phyloP scores from a whole-genome alignment of 805 yeast species.

The Brettanomyces naardenensis region DNA sequence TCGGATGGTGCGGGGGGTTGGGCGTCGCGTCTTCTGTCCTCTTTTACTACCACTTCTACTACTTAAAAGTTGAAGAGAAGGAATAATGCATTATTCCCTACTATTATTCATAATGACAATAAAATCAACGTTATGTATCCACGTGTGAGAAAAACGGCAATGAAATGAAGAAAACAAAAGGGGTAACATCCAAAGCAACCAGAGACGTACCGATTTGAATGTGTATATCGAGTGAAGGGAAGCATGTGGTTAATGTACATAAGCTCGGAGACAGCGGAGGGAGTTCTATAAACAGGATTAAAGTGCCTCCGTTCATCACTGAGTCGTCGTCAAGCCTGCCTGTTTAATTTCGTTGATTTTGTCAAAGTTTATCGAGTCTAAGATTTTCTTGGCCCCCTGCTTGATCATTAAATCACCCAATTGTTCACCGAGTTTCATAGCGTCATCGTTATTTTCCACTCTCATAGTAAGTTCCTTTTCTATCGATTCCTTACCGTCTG shows the following conservation, averaged over 20 bases:
- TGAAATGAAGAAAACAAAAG: too few relatives aligned
- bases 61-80: neutral
- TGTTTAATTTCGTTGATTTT: slow-evolving; percentile 41
- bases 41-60: slow-evolving; percentile 12
- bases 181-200: too few relatives aligned
- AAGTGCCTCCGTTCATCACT: neutral
- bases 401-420: slow-evolving; percentile 61
- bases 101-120: too few relatives aligned
- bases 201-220: too few relatives aligned
- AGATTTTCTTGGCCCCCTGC: slow-evolving; percentile 76
- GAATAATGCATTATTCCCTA: too few relatives aligned
- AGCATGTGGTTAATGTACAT: too few relatives aligned
- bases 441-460: slow-evolving; percentile 44
- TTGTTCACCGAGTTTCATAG: slow-evolving; percentile 59
- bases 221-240: too few relatives aligned
- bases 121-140: too few relatives aligned
- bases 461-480: slow-evolving; percentile 39
- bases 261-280: too few relatives aligned
- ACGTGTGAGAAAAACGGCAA: too few relatives aligned
- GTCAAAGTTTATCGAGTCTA: slow-evolving; percentile 71
- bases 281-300: neutral
- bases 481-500: slow-evolving; percentile 70
- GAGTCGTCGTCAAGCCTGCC: slow-evolving; percentile 20
- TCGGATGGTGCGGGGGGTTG: slow-evolving; percentile 26
- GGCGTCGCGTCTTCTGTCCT: slow-evolving; percentile 24